phyloP scores from a whole-genome alignment of 2,329 filamentous ascomycete species.

The Paracoccidioides lutzii region DNA sequence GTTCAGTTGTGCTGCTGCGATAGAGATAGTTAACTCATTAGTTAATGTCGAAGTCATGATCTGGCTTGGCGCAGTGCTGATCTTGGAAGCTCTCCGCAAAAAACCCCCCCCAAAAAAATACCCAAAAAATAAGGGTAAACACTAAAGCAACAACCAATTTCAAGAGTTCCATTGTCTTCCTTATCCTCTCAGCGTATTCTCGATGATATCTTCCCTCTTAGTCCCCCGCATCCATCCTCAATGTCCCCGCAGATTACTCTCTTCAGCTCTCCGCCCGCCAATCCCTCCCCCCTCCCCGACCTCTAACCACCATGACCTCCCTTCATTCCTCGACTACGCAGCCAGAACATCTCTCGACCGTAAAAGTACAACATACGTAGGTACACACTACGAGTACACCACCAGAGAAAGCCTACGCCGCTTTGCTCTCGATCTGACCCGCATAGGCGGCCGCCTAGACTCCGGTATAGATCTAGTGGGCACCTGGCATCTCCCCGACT shows the following conservation, averaged over 20 bases:
- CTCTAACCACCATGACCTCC: constrained; percentile 25
- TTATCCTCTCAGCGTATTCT: too few species aligned
- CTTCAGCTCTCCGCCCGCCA: constrained; percentile 19
- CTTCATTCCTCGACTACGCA: constrained; percentile 31
- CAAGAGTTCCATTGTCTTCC: not conserved
- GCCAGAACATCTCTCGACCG: constrained; percentile 23
- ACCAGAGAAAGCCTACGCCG: constrained; percentile 27
- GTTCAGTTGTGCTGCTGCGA: too few species aligned
- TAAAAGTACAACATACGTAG: constrained; percentile 30
- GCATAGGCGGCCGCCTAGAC: constrained; percentile 35
- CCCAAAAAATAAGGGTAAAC: not conserved
- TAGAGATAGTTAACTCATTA: too few species aligned
- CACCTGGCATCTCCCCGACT: constrained; percentile 30
- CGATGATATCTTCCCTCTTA: constrained; percentile 3
- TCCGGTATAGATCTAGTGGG: constrained; percentile 36
- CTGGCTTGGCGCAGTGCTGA: too few species aligned
- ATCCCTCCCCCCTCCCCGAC: constrained; percentile 23
- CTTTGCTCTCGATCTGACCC: constrained; percentile 29
- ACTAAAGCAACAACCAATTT: not conserved
- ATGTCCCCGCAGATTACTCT: not conserved
- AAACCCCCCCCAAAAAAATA: too few species aligned
- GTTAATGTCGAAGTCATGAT: too few species aligned
- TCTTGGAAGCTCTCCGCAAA: not conserved
- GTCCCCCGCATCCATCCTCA: constrained; percentile 1
- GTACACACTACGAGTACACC: constrained; percentile 37